Conservation (phyloP, 805 yeast genomes). For the Wickerhamomyces chambardii region DNA sequence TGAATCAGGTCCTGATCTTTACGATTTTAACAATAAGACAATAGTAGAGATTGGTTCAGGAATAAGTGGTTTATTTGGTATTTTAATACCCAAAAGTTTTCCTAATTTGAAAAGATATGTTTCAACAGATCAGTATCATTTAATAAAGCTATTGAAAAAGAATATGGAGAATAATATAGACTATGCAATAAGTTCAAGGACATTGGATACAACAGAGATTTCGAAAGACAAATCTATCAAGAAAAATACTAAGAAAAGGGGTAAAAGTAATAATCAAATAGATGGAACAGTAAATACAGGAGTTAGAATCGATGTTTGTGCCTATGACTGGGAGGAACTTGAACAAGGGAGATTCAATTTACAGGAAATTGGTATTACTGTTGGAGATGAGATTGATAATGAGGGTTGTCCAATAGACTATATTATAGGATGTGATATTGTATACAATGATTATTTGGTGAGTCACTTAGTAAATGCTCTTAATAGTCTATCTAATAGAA, state of each 20-base stretch:
- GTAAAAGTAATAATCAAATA: conserved; percentile 1
- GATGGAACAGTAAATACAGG: not conserved
- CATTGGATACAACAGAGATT: conserved; percentile 11
- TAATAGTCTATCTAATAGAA: conserved; percentile 21
- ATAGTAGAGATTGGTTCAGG: conserved; percentile 61
- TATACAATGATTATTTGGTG: conserved; percentile 54
- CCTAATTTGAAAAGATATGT: conserved; percentile 25
- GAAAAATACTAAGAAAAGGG: conserved; percentile 1
- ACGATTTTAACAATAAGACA: conserved; percentile 1
- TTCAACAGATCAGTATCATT: conserved; percentile 50
- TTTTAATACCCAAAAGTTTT: conserved; percentile 22
- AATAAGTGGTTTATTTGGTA: conserved; percentile 40
- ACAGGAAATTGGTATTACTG: conserved; percentile 2
- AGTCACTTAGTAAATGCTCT: conserved; percentile 38
- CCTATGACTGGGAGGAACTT: conserved; percentile 54
- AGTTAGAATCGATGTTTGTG: conserved; percentile 31
- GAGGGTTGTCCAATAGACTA: conserved; percentile 35
- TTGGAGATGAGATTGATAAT: conserved; percentile 2
- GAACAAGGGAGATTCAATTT: conserved; percentile 23
- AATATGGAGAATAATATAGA: conserved; percentile 35
- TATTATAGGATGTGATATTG: conserved; percentile 55
- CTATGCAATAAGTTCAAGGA: conserved; percentile 12
- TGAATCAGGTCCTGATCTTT: not conserved
- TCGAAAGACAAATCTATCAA: too few species aligned
- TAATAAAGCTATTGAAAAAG: conserved; percentile 36